Evolutionary conservation across 2,329 filamentous ascomycete genomes (phyloP).

Genomic region (Alternaria panax): DNA sequence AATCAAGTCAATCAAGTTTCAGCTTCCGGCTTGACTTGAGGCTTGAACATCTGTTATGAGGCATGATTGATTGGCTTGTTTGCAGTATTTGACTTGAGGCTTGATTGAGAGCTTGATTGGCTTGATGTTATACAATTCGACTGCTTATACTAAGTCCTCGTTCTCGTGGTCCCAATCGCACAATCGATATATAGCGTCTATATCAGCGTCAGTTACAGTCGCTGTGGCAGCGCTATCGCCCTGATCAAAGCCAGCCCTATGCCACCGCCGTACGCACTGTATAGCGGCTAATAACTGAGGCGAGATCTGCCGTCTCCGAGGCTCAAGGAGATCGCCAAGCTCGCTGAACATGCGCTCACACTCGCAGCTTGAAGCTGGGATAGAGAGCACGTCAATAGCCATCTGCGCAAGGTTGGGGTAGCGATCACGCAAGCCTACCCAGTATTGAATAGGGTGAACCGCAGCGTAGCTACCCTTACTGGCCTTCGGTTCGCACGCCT

Average conservation of each 20-base stretch:
- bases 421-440: background rate
- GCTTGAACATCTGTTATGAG: background rate
- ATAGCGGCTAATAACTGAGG: background rate
- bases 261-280: background rate
- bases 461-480: background rate
- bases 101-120: background rate
- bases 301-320: background rate
- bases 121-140: background rate
- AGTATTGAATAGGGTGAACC: background rate
- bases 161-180: too few species aligned
- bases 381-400: slow-evolving; percentile 4
- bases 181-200: background rate
- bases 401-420: background rate
- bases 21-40: background rate
- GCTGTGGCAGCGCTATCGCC: background rate
- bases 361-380: slow-evolving; percentile 10
- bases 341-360: slow-evolving; percentile 11
- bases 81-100: background rate
- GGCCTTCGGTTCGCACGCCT: background rate
- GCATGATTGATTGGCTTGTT: background rate
- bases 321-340: slow-evolving; percentile 11
- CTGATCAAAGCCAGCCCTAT: background rate
- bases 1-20: background rate
- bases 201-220: background rate
- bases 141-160: too few species aligned